These are phyloP conservation scores for Trichoderma guizhouense DNA, from an alignment of 2,329 filamentous ascomycete genomes.

Conservation along the genomic window DNA sequence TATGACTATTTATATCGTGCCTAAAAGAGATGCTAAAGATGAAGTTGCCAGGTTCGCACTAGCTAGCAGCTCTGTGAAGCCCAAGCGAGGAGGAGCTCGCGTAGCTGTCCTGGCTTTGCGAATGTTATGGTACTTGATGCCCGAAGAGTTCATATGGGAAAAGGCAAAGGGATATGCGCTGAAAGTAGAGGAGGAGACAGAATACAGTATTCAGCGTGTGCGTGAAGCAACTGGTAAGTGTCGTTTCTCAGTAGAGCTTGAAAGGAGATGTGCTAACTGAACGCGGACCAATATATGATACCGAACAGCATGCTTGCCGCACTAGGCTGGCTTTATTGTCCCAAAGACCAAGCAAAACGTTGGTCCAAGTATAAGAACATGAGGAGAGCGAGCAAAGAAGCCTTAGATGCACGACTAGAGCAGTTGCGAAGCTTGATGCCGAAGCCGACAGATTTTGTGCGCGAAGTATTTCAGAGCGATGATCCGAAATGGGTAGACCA, in stretches of 20 bases:
- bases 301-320: not conserved
- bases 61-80: not conserved
- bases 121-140: not conserved
- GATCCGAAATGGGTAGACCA: not conserved
- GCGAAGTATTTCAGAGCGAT: not conserved
- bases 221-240: not conserved
- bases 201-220: not conserved
- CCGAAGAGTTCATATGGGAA: not conserved
- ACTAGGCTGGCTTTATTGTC: not conserved
- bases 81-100: not conserved
- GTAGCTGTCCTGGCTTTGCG: not conserved
- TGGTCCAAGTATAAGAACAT: not conserved
- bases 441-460: not conserved
- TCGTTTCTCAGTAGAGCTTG: not conserved
- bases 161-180: not conserved
- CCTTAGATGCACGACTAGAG: not conserved
- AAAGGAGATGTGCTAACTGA: not conserved
- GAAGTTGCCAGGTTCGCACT: not conserved
- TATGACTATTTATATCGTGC: not conserved
- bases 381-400: not conserved
- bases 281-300: not conserved
- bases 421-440: not conserved
- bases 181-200: not conserved
- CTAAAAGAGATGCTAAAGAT: not conserved
- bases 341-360: not conserved